Conservation (phyloP, 1,139 yeast species). For the Candida sanyaensis region DNA sequence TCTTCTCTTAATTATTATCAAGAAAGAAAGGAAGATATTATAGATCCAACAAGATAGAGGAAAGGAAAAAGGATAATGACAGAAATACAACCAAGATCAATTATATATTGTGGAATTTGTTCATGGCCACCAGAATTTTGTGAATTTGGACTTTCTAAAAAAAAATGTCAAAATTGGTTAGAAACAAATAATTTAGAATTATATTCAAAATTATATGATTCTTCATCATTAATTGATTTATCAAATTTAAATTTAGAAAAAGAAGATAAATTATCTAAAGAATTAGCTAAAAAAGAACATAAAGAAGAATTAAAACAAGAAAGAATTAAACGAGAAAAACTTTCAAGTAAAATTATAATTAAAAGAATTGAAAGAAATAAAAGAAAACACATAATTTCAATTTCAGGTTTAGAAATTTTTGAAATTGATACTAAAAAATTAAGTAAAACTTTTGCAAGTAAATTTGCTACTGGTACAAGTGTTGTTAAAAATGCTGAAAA, state of each 20-base stretch:
- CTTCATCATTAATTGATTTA: slow-evolving; percentile 47
- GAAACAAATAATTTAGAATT: slow-evolving; percentile 57
- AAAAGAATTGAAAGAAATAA: slow-evolving; percentile 90
- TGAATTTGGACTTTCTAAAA: slow-evolving; percentile 83
- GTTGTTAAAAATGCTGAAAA: slow-evolving; percentile 93
- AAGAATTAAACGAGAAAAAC: slow-evolving; percentile 76
- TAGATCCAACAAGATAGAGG: no score
- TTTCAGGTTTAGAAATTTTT: slow-evolving; percentile 85
- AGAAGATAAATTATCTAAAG: slow-evolving; percentile 80
- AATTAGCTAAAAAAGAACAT: slow-evolving; percentile 80
- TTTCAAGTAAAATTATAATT: slow-evolving; percentile 76
- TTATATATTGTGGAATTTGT: slow-evolving; percentile 81
- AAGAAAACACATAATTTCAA: slow-evolving; percentile 84
- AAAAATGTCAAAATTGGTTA: slow-evolving; percentile 86
- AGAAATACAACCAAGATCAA: slow-evolving; percentile 43
- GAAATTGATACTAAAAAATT: slow-evolving; percentile 88
- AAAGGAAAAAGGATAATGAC: slow-evolving; percentile 26
- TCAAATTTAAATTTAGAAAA: slow-evolving; percentile 67
- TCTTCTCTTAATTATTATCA: neutral
- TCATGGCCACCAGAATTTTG: slow-evolving; percentile 91
- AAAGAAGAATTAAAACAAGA: slow-evolving; percentile 90
- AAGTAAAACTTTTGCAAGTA: slow-evolving; percentile 84
- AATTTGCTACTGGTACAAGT: slow-evolving; percentile 95
- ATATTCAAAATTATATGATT: slow-evolving; percentile 55
- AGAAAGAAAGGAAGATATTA: no score